Evolutionary conservation across 2,329 filamentous ascomycete genomes (phyloP), one percentile per base, ranked within the genome.

Genomic region (Fusarium luffae): DNA sequence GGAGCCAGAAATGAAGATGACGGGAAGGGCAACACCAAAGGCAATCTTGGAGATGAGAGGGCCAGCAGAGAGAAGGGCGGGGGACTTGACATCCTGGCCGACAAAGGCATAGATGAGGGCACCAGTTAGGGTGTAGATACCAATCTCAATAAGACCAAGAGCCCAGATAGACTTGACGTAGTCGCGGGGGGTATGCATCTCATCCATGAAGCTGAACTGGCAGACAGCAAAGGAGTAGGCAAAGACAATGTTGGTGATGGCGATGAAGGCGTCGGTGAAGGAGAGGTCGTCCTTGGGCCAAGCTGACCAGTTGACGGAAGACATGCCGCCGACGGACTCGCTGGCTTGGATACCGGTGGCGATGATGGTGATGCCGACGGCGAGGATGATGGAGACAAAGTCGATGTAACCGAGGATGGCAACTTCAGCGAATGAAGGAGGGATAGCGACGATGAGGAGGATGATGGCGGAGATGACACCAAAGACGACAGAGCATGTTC

Each of bases 1-100:
- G 19, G 91, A 90, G 51, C 91, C 92, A 0, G 91, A 90, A 66
- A 93, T 89, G 72, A 93, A 85, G 76, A 93, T 93, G 57, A 91
- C 92, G 16, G 91, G 91, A 5, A 91, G 82, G 1, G 90, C 91
- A 66, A 93, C 78, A 28, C 90, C 90, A 74, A 91, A 93, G 4
- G 90, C 90, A 9, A 93, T 79, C 75, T 92, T 92, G 51, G 87
- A 86, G 25, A 92, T 78, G 1, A 85, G 70, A 3, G 80, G 78
- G 3, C 87, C 85, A 12, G 90, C 88, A 0, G 89, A 91, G 8
- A 91, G 86, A 10, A 94, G 84, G 0, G 92, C 90, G 2, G 92
- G 92, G 1, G 88, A 89, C 59, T 84, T 77, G 25, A 94, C 90
- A 0, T 84, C 80, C 2, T 81, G 79, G 27, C 92, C 92, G 11